Conservation (phyloP, 305 asterid genomes). For the Fraxinus sp. region DNA sequence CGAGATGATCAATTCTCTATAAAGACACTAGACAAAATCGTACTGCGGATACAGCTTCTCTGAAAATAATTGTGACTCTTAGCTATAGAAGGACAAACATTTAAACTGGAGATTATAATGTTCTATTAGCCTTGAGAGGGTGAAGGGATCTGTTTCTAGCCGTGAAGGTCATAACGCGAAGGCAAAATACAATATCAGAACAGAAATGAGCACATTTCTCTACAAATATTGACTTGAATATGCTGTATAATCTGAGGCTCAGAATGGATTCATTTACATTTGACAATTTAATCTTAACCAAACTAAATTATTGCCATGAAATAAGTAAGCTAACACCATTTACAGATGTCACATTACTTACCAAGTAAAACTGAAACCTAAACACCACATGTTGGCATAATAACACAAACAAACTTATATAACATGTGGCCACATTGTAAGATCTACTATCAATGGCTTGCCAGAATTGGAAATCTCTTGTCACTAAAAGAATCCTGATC, state of each 20-base stretch:
- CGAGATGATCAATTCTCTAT: neutral
- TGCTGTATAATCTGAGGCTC: neutral
- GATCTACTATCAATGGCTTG: neutral
- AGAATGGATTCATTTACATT: neutral
- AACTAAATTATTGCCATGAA: neutral
- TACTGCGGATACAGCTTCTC: neutral
- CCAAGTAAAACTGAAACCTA: neutral
- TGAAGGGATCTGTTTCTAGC: neutral
- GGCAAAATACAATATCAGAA: neutral
- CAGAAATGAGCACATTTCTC: neutral
- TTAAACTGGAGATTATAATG: neutral
- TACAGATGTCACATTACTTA: neutral
- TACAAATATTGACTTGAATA: neutral
- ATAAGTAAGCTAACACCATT: neutral
- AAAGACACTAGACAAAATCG: neutral
- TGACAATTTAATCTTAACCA: neutral
- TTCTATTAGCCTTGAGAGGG: neutral
- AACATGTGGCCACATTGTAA: neutral
- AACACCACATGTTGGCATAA: neutral
- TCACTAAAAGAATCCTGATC: neutral
- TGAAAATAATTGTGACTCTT: neutral
- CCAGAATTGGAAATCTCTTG: neutral
- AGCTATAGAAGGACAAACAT: neutral
- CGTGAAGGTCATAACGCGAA: neutral
- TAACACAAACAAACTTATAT: neutral